Base-by-base conservation (phyloP, 2,329 filamentous ascomycete species). In the Aureobasidium sp. region DNA sequence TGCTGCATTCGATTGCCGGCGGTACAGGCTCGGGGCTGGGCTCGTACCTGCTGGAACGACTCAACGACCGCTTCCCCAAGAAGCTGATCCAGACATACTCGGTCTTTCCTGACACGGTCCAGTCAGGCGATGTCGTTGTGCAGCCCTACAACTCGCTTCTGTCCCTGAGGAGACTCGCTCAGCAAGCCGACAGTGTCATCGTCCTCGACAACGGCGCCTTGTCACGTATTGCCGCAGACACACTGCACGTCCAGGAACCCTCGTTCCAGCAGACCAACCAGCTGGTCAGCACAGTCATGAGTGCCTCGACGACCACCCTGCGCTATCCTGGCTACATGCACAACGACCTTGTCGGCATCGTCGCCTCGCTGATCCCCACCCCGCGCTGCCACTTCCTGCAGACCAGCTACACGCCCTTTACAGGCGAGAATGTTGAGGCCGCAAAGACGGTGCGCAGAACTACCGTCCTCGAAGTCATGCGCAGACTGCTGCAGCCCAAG, bases 11-110 rank as follows among this genome's bases (percentile, higher is more conserved):
- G 3, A 99, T 99, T 71, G 95, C 94, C 47, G 94, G 94, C 65
- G 94, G 94, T 62, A 99, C 94, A 20, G 94, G 94, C 9, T 97
- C 92, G 25, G 94, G 94, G n/a, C 78, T 99, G 49, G 94, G 94
- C 27, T 96, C 91, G 31, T 99, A 95, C 72, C 83, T 99, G 64
- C 85, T 99, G 20, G 95, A 99, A 77, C 84, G 91, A 66, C 86
- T 99, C 75, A 99, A 99, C 74, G 94, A 99, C 75, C 85, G 92
- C 55, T 99, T 97, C 69, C 94, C 95, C 39, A 99, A 99, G 79
- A 99, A 99, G 81, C 86, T 99, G 67, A 97, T 99, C 63, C 94
- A 99, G 78, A 97, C 94, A 45, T 99, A 99, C 77, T 97, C 93
- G 0, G 95, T 99, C 58, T 99, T 99, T 70, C 93, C 94, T 1